A percentile compares a stretch with the other conserved stretches of the same genome.
Conservation (phyloP, 139 green algal species). For the Chlorella sp. region DNA sequence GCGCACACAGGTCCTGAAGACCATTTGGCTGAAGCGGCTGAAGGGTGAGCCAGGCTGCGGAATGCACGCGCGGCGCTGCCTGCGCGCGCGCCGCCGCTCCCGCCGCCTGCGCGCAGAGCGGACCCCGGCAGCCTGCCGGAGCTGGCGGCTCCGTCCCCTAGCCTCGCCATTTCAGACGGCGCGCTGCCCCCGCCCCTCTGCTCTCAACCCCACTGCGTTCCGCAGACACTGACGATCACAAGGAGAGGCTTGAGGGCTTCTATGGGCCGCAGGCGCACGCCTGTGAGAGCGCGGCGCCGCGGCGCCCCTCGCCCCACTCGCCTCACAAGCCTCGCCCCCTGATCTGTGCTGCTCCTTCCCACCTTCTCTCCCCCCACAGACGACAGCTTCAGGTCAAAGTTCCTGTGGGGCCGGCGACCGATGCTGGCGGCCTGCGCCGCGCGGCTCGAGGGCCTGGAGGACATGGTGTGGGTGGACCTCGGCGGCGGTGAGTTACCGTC, state of each 20-base stretch:
- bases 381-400: conserved; percentile 91
- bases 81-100: neutral
- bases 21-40: conserved; percentile 85
- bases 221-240: conserved; percentile 63
- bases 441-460: conserved; percentile 55
- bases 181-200: conserved; percentile 22
- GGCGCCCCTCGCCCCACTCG: neutral
- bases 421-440: conserved; percentile 92
- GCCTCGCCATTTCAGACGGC: neutral
- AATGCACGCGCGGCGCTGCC: neutral
- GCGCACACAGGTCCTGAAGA: conserved; percentile 77
- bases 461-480: conserved; percentile 83
- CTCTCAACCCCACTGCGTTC: neutral
- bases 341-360: neutral
- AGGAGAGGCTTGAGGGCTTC: conserved; percentile 82
- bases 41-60: neutral
- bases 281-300: conserved; percentile 46
- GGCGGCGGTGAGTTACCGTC: no score
- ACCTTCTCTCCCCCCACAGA: conserved; percentile 63
- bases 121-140: neutral
- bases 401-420: conserved; percentile 91
- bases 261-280: conserved; percentile 79
- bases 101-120: neutral
- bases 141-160: neutral
- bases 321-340: no score